Evolutionary conservation across 1,139 yeast genomes (phyloP).

Genomic region (Geotrichum histeridarum): DNA sequence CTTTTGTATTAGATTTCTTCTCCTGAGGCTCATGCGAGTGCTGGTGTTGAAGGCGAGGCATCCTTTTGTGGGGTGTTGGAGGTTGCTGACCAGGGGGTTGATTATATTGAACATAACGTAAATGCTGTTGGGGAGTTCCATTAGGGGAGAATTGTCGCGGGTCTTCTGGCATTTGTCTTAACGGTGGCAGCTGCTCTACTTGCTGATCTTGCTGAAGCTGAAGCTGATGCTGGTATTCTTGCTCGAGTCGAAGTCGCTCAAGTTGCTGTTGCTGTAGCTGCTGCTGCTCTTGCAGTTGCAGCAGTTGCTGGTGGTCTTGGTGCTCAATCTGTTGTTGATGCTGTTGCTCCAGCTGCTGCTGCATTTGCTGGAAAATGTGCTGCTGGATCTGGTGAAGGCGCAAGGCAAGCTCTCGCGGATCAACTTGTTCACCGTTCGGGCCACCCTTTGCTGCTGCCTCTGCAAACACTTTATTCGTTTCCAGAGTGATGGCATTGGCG

Average conservation of each 20-base stretch:
- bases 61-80: slow-evolving; percentile 4
- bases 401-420: slow-evolving; percentile 15
- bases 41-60: slow-evolving; percentile 5
- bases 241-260: slow-evolving; percentile 16
- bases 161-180: slow-evolving; percentile 10
- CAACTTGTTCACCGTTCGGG: slow-evolving; percentile 12
- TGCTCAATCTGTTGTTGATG: slow-evolving; percentile 12
- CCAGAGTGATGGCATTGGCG: slow-evolving; percentile 15
- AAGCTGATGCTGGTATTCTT: slow-evolving; percentile 13
- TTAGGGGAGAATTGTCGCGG: background rate
- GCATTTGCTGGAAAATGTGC: slow-evolving; percentile 18
- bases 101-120: slow-evolving; percentile 14
- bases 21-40: slow-evolving; percentile 16
- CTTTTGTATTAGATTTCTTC: slow-evolving; percentile 15
- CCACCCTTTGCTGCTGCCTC: slow-evolving; percentile 14
- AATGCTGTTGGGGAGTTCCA: slow-evolving; percentile 10
- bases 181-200: slow-evolving; percentile 11
- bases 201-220: slow-evolving; percentile 1
- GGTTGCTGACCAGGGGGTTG: slow-evolving; percentile 9
- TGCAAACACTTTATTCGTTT: slow-evolving; percentile 14
- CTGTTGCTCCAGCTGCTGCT: slow-evolving; percentile 13
- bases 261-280: slow-evolving; percentile 12
- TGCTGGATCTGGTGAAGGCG: slow-evolving; percentile 18
- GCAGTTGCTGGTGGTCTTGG: slow-evolving; percentile 6
- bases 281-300: slow-evolving; percentile 19